These are phyloP conservation scores for Sugiyamaella grinbergsii DNA, from an alignment of 1,139 yeast species.

Conservation along the genomic window DNA sequence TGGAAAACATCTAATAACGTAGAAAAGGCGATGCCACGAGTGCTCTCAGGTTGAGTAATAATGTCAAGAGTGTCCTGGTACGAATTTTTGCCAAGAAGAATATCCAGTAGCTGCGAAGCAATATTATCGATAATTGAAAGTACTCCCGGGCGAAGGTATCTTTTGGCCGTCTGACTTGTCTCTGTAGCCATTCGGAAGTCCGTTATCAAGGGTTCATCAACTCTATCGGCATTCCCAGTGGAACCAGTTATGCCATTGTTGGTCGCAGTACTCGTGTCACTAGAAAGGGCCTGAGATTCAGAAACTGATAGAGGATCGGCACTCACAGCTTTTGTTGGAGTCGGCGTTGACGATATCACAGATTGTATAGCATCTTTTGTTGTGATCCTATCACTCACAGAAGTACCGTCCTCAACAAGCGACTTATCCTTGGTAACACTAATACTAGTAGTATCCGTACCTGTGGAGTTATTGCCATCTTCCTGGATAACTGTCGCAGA, in stretches of 20 bases:
- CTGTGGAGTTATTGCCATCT: neutral
- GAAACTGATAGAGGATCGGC: neutral
- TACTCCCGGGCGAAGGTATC: slow-evolving; percentile 34
- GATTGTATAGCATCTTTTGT: neutral
- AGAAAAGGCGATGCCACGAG: slow-evolving; percentile 76
- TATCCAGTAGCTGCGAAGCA: slow-evolving; percentile 69
- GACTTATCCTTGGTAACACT: neutral
- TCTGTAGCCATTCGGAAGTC: neutral
- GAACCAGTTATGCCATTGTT: neutral
- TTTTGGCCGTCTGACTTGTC: neutral
- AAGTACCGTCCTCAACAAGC: neutral
- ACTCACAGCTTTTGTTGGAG: neutral
- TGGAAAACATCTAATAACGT: slow-evolving; percentile 37
- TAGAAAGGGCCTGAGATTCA: neutral
- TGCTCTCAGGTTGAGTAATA: slow-evolving; percentile 70
- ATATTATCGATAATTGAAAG: slow-evolving; percentile 74
- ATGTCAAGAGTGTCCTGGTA: slow-evolving; percentile 72
- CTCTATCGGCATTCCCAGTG: neutral
- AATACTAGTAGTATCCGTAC: neutral
- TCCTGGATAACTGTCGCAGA: neutral
- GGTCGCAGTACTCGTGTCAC: neutral
- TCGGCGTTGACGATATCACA: neutral
- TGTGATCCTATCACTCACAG: neutral
- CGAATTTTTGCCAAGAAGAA: slow-evolving; percentile 62
- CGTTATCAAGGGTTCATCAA: slow-evolving; percentile 1